A percentile compares a stretch with the other conserved stretches of the same genome.
Conservation (phyloP, 2,329 filamentous ascomycete genomes). For the Cladosporium oxysporum region DNA sequence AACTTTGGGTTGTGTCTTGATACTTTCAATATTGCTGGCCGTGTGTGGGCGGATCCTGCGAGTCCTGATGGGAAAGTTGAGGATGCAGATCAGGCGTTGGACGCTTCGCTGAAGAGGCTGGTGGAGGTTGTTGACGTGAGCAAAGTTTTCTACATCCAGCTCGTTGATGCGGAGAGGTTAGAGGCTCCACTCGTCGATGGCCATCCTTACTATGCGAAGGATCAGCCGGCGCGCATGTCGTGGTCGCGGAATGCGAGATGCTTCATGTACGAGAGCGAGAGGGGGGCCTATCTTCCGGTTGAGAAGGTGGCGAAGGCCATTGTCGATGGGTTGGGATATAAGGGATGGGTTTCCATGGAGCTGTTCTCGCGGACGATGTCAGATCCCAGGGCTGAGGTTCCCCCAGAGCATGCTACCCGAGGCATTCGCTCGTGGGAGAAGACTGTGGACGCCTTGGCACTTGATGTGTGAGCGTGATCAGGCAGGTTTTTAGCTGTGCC, state of each 20-base stretch:
- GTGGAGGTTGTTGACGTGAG: conserved; percentile 56
- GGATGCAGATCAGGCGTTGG: conserved; percentile 58
- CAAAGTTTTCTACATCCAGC: conserved; percentile 75
- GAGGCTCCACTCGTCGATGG: conserved; percentile 56
- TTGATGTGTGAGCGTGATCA: not conserved
- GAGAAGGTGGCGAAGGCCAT: conserved; percentile 62
- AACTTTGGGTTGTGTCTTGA: conserved; percentile 80
- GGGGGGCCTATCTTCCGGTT: conserved; percentile 68
- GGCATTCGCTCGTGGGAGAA: conserved; percentile 52
- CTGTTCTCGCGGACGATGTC: conserved; percentile 64
- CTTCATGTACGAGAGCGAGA: conserved; percentile 64
- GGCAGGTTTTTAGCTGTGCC: not conserved
- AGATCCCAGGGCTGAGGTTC: conserved; percentile 53
- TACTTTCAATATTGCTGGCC: conserved; percentile 74
- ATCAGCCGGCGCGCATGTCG: conserved; percentile 67
- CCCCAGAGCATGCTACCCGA: conserved; percentile 54
- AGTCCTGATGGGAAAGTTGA: conserved; percentile 52
- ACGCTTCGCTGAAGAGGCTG: conserved; percentile 57
- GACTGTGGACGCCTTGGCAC: conserved; percentile 35
- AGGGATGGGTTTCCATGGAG: conserved; percentile 72
- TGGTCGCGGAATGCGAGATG: conserved; percentile 77
- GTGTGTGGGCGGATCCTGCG: conserved; percentile 70
- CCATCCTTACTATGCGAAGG: conserved; percentile 60
- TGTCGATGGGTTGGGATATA: conserved; percentile 63
- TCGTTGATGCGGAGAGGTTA: conserved; percentile 71